Percentiles rank a stretch among this genome's conserved stretches.
Conservation (phyloP, 495 filamentous ascomycete species). For the Podospora bellae-mahoneyi region DNA sequence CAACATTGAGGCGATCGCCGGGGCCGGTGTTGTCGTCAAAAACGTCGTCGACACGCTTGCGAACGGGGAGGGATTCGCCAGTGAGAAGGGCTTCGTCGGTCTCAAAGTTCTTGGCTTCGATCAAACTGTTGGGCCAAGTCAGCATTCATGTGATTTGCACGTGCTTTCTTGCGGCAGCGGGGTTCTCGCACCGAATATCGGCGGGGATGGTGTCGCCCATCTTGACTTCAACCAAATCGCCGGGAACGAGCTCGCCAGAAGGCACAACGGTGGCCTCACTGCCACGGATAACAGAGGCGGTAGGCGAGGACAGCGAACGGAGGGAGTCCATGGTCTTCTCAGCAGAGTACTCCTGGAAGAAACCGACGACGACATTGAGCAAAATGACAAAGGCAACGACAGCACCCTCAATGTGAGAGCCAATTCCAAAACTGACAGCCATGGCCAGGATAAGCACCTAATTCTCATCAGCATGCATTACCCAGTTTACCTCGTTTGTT, state of each 20-base stretch:
- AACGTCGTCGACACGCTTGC: slow-evolving; percentile 33
- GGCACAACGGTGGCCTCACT: slow-evolving; percentile 68
- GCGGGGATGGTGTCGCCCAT: slow-evolving; percentile 77
- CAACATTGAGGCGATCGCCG: slow-evolving; percentile 66
- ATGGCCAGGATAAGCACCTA: slow-evolving; percentile 73
- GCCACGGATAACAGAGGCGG: slow-evolving; percentile 70
- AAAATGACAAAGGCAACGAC: slow-evolving; percentile 77
- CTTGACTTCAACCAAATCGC: slow-evolving; percentile 70
- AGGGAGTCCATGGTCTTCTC: slow-evolving; percentile 85
- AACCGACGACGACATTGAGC: slow-evolving; percentile 72
- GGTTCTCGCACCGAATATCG: slow-evolving; percentile 38
- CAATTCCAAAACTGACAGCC: slow-evolving; percentile 75
- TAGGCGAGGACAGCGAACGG: slow-evolving; percentile 70
- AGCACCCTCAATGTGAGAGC: slow-evolving; percentile 79
- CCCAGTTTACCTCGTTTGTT: background rate
- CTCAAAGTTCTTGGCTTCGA: slow-evolving; percentile 73
- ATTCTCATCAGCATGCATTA: background rate
- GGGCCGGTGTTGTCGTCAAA: slow-evolving; percentile 47
- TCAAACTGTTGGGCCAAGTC: slow-evolving; percentile 40
- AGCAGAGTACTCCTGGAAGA: slow-evolving; percentile 82
- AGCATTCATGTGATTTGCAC: background rate
- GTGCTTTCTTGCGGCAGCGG: background rate
- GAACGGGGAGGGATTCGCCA: slow-evolving; percentile 61
- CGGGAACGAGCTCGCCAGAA: slow-evolving; percentile 78
- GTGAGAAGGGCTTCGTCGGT: slow-evolving; percentile 50